Evolutionary conservation across 805 yeast species (phyloP), one percentile per base, ranked within the genome.

Genomic region (Candida qinlingensis): DNA sequence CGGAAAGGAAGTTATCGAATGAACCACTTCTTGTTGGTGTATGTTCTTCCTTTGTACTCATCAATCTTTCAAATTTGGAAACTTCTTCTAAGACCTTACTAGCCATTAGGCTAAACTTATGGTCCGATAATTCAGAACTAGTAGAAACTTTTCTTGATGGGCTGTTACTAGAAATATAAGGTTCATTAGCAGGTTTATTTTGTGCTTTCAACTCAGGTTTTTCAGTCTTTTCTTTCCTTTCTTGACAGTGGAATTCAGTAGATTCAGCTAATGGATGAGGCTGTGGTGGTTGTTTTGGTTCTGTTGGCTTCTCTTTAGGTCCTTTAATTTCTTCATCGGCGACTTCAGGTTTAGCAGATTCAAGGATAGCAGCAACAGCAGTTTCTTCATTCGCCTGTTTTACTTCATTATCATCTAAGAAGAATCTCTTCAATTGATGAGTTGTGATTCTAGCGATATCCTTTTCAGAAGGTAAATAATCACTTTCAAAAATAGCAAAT

Each of bases 371-470:
- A 3, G 39, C 33, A 12, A 49, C 57, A 12, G 49, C 47, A n/a
- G 43, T 50, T 31, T 51, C 59, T 11, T 53, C 58, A 40, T 45
- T 56, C 47, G 44, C 47, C 41, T 58, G 55, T 56, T 47, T 59
- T 41, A 54, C 63, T 33, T 53, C 62, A 38, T 71, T 66, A 48
- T 73, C 75, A 47, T 82, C 90, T 58, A 79, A 67, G 55, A 92
- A 82, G 43, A 91, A 73, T 55, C 83, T 85, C 51, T 83, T 80
- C 58, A 92, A 70, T 61, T 92, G 98, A 57, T 84, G 83, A 4
- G 96, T 86, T 2, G 99, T 91, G 40, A 94, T 87, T 53, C 88
- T 75, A 5, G 96, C 83, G 55, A 94, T 87, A 73, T 94, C 99
- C 59, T 84, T 87, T 64, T 94, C 98, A 7, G 96, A 81, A 1